Conservation (phyloP, 495 filamentous ascomycete genomes). For the Patellaria atrata region DNA sequence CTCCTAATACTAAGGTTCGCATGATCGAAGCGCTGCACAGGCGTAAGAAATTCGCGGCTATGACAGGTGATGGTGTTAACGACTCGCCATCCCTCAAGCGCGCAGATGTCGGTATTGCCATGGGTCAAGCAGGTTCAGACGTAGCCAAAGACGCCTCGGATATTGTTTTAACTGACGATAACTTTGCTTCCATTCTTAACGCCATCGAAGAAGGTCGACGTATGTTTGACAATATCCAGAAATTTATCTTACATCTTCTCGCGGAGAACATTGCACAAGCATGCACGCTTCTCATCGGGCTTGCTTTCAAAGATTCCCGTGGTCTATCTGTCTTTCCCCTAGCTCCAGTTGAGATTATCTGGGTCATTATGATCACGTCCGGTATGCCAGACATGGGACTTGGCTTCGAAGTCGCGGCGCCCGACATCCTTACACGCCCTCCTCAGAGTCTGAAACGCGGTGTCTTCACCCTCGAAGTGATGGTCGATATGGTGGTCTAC, state of each 20-base stretch:
- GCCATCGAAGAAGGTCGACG: slow-evolving; percentile 62
- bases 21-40: slow-evolving; percentile 67
- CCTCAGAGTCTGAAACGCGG: slow-evolving; percentile 49
- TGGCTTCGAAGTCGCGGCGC: slow-evolving; percentile 51
- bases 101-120: slow-evolving; percentile 75
- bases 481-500: slow-evolving; percentile 61
- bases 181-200: slow-evolving; percentile 68
- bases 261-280: slow-evolving; percentile 64
- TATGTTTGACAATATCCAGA: slow-evolving; percentile 75
- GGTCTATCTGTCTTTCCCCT: slow-evolving; percentile 60
- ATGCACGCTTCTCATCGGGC: slow-evolving; percentile 51
- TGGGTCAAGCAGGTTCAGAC: slow-evolving; percentile 64
- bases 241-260: slow-evolving; percentile 64
- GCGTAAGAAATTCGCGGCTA: slow-evolving; percentile 50
- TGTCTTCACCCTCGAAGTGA: slow-evolving; percentile 55
- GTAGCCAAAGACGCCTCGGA: slow-evolving; percentile 80
- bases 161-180: slow-evolving; percentile 69
- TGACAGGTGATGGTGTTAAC: slow-evolving; percentile 87
- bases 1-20: slow-evolving; percentile 58
- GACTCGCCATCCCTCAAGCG: slow-evolving; percentile 69
- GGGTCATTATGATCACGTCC: slow-evolving; percentile 68
- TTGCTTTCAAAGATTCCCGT: slow-evolving; percentile 51
- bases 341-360: slow-evolving; percentile 59
- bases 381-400: slow-evolving; percentile 63
- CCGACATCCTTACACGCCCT: slow-evolving; percentile 55